Evolutionary conservation across 345 rosid genomes (phyloP), one percentile per base, ranked within the genome.

Genomic region (Reutealis trisperma): DNA sequence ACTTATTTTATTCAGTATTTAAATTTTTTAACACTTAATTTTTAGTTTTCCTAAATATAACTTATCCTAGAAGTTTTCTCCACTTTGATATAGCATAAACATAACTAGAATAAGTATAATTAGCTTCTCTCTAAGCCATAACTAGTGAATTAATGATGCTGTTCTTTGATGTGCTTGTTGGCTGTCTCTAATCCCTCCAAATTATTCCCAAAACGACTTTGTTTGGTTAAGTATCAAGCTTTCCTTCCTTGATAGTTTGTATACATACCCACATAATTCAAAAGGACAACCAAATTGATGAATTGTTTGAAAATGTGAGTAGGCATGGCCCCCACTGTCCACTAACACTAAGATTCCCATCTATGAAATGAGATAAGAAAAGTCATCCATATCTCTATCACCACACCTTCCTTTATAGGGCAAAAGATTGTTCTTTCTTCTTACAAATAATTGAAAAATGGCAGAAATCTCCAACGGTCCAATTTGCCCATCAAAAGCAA

Each of bases 271-370:
- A 37, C 41, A 37, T 24, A 14, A 47, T 47, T 11, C 18, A 16
- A 54, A 54, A 54, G n/a, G 59, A 54, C 59, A 54, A 54, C 3
- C 8, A 18, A 54, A 18, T 54, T 54, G 4, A 54, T 54, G 59
- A 16, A 16, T 16, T 15, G 3, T 32, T 63, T 63, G 67, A 63
- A 19, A 63, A 64, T 34, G 69, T 19, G 14, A 64, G 19, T 0
- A 18, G 24, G 49, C 0, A 8, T 6, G 49, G 47, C 24, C n/a
- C 69, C 69, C 49, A 25, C 25, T 64, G 12, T 19, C 47, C 69
- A 64, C 69, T 14, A 63, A 63, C 21, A 60, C 63, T 57, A 7
- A 47, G 52, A 44, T 67, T 22, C 71, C 71, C 71, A n/a, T 10
- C 70, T 66, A 41, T 66, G 51, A 21, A 21, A 41, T 66, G 4